Base-by-base conservation (phyloP, 768 basidiomycete species). In the Russula virescens region DNA sequence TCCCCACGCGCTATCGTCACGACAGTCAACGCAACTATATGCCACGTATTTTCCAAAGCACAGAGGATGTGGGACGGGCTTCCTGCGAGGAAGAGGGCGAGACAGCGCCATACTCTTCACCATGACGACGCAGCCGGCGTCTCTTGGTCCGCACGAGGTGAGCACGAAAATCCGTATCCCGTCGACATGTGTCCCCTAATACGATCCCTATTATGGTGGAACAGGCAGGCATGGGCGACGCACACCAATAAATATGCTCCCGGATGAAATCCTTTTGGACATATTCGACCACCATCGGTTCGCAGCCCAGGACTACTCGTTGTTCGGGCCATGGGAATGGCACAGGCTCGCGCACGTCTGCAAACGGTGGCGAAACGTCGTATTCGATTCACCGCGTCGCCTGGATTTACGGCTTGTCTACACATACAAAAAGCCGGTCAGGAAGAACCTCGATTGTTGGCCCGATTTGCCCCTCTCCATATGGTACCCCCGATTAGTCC, bases 321-420 rank as follows among this genome's bases (percentile, higher is more conserved):
- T 52, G n/a, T 53, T 48, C 10, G 62, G 4, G 0, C 51, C 62
- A 55, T 64, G 63, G 63, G 47, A 60, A 55, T 64, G 63, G 63
- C 63, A 64, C 34, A 45, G 63, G 16, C 57, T 64, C 5, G 53
- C 58, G 7, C 63, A 64, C 48, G 63, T 64, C 6, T 64, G 58
- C 42, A 52, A 18, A 47, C 23, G 58, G 50, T 64, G 63, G 63
- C 52, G 63, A 9, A 45, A 23, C 13, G 28, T 64, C 47, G 50
- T 64, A 54, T 60, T 55, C 25, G 1, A 52, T 6, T 64, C 63
- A n/a, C 63, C 58, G 2, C 42, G 48, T 42, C 63, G 58, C 23
- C 31, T 64, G 9, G 42, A 60, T 38, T 26, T 64, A 2, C 63
- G 63, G 5, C 63, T 64, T 25, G 52, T 60, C 46, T 63, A 60